Evolutionary conservation across 768 basidiomycete species (phyloP), one percentile per base, ranked within the genome.

Genomic region (Macrolepiota dolichaula): DNA sequence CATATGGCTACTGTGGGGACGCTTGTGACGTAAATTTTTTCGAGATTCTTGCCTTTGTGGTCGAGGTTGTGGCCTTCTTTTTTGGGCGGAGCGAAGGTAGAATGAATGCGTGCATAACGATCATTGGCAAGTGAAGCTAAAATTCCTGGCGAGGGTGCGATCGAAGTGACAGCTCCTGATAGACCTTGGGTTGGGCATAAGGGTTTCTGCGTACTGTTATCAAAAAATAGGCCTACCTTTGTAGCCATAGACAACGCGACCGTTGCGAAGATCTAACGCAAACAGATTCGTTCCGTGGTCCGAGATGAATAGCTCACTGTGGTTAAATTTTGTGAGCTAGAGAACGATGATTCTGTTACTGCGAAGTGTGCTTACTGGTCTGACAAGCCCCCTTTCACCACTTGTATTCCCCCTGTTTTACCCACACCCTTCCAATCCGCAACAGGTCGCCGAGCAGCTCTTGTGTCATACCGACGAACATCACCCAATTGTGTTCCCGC

Each of bases 401-500:
- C 65, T 57, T 78, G 82, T 12, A 94, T 74, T 9, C 88, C 91
- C 27, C 85, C 86, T 2, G 76, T 76, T 68, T 86, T 87, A 9
- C 77, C 81, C 13, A 90, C 68, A 12, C 76, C 76, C 50, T 79
- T 81, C 81, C 90, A 93, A 63, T 88, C 80, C 24, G 81, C 75
- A n/a, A 87, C 79, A 17, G 92, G 92, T 44, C 84, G 79, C 17
- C 84, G 82, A 24, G 82, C 85, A 7, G 84, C 79, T 55, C 91
- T 85, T 1, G 85, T 88, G 66, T 95, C 93, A 66, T 95, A 95
- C 44, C 83, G 80, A 49, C 88, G 84, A 4, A 94, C 74, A 65
- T 90, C 81, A 19, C 93, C 93, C 46, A 86, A 73, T 58, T 84
- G 81, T 0, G 90, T 92, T 0, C 93, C 93, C n/a, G 85, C 80